Evolutionary conservation across 148 eudicot genomes (phyloP), one percentile per base, ranked within the genome.

Genomic region (Beta vulgaris): DNA sequence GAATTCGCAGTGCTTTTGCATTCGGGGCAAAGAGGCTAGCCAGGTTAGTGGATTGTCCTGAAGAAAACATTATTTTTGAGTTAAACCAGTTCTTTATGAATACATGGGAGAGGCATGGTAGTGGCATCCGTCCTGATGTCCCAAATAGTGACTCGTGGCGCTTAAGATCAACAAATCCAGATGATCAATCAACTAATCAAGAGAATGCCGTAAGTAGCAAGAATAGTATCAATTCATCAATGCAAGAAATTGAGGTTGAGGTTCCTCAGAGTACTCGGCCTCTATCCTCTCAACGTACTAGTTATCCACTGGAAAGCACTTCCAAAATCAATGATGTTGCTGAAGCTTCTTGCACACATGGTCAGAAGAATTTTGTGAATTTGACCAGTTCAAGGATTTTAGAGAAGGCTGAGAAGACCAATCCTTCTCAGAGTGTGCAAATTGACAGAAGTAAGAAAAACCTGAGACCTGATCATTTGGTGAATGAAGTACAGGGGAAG

Each of bases 1-100:
- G 98, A 72, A 94, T 94, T 74, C 98, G 98, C 74, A 94, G 98
- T 86, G 98, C 98, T 16, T 94, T 94, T 84, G 86, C 88, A 21
- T 90, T 86, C 84, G 98, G 97, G 71, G 95, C 97, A 3, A 88
- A 90, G 77, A 88, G 84, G 81, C 79, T 94, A 76, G 91, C 97
- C 28, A 86, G 86, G 81, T 82, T 94, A 69, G 91, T 94, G 26
- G 89, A 91, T 63, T 94, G 97, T 76, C 90, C 97, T 1, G 80
- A 82, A 77, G 97, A 94, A 69, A 85, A 87, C 65, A 76, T 94
- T 36, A 77, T 79, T 77, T 69, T 53, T 43, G 97, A 90, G 87
- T 79, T 94, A 49, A 94, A 90, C 77, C 90, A 88, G 76, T 94
- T 94, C 69, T 94, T 94, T 67, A 77, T 72, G 85, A 94, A 91